Base-by-base conservation (phyloP, 1,139 yeast genomes). In the Scheffersomyces segobiensis region DNA sequence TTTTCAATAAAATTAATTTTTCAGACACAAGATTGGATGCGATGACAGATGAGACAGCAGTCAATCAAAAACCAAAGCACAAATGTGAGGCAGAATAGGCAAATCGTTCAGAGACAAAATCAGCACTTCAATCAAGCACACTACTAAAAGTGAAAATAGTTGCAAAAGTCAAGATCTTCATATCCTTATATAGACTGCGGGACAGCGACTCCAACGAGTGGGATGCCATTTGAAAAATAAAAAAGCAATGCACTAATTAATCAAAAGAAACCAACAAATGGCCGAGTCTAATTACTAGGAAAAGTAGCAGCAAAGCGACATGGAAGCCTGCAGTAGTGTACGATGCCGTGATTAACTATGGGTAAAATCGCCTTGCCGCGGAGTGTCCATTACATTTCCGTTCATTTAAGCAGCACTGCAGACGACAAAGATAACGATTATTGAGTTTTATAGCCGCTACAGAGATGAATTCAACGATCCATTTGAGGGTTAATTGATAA, bases 231-330 rank as follows among this genome's bases (percentile, higher is more conserved):
- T 32, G 42, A 32, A 32, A 32, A 32, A 32, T 32, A 32, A 32
- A 32, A 32, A 32, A 32, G 7, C 12, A 32, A 32, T 32, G 42
- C 42, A 32, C 17, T 24, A 24, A 32, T 32, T 32, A 32, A 12
- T 32, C 42, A 32, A 32, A 32, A 32, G 42, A 32, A 32, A 32
- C 42, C 42, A 14, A 32, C 42, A 51, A 32, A 54, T 26, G 55
- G 26, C 60, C 60, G 59, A 56, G 59, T 56, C 60, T 24, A 55
- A 48, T 58, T 58, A 56, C 60, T 48, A 24, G 50, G 50, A 48
- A 24, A 48, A 48, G 24, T 10, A 48, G 50, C 10, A 7, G 17
- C 26, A 48, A 20, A 48, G 26, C 20, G 50, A 32, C 42, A 32
- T 32, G 42, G 42, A 32, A 32, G 12, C 17, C 42, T 32, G 42